A percentile compares a stretch with the other conserved stretches of the same genome.
Conservation (phyloP, 1,284 basidiomycete species). For the Tilletia horrida region DNA sequence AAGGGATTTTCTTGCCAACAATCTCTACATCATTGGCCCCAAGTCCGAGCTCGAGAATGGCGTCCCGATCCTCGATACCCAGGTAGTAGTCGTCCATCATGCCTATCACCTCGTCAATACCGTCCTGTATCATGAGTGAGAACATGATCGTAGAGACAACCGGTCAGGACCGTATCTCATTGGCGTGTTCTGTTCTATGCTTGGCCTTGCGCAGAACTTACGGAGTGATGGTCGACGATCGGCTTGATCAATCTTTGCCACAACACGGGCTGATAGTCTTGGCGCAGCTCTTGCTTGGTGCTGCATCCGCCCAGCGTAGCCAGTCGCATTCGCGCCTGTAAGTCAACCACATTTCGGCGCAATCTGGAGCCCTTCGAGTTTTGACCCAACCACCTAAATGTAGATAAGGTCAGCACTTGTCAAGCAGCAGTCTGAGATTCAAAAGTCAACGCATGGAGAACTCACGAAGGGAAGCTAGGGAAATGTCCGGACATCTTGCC, state of each 20-base stretch:
- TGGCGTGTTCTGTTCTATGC: conserved; percentile 16
- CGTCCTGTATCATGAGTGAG: conserved; percentile 61
- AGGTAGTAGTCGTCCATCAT: conserved; percentile 93
- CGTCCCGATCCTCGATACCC: conserved; percentile 91
- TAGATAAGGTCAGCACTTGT: neutral
- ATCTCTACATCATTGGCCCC: conserved; percentile 67
- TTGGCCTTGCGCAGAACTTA: too few relatives aligned
- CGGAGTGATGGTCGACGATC: conserved; percentile 64
- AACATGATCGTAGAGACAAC: neutral
- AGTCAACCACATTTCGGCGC: conserved; percentile 74
- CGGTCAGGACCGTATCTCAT: neutral
- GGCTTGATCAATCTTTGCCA: conserved; percentile 76
- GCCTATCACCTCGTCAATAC: conserved; percentile 75
- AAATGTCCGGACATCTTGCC: conserved; percentile 24
- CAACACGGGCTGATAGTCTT: conserved; percentile 82
- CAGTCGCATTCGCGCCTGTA: conserved; percentile 91
- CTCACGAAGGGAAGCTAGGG: conserved; percentile 37
- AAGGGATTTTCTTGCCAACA: conserved; percentile 76
- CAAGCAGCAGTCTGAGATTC: too few relatives aligned
- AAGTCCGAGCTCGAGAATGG: conserved; percentile 85
- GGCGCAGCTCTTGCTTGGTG: conserved; percentile 80
- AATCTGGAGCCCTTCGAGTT: conserved; percentile 90
- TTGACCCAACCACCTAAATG: conserved; percentile 85
- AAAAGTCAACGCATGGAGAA: neutral
- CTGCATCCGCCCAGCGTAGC: conserved; percentile 70